Evolutionary conservation across 768 basidiomycete species (phyloP), one percentile per base, ranked within the genome.

Genomic region (Mycena capillaripes): DNA sequence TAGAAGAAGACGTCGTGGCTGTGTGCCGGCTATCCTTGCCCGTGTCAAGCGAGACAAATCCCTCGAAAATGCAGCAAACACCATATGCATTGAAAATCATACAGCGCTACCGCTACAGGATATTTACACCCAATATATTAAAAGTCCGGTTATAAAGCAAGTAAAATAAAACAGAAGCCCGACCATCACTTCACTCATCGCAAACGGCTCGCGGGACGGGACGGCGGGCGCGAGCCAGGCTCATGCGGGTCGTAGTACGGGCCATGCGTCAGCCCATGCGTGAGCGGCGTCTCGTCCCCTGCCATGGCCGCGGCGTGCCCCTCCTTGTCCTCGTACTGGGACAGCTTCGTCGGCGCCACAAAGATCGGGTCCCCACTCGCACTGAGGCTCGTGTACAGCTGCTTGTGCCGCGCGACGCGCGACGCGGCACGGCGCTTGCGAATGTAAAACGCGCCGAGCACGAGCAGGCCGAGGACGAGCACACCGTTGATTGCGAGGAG

Each of bases 401-500:
- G 59, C 42, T 58, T 66, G 48, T 64, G 61, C 10, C 56, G 59
- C 27, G 27, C 34, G 4, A 30, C 21, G 32, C 69, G 73, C 25
- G 61, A 34, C 25, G 66, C 66, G 11, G 70, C 66, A 48, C 69
- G 60, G 55, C 67, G 73, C 44, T 64, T 68, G 73, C 73, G 73
- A 62, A 68, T 30, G 57, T 68, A 74, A 2, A 71, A 38, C n/a
- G 3, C 66, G 30, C 38, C 66, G 29, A 74, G 55, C n/a, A 69
- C 57, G 56, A 74, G 46, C 12, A 74, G 66, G 3, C 78, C 83
- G 27, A 75, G 0, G 21, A 73, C 55, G 60, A 75, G 71, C 21
- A 32, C 38, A 27, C 67, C 76, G 70, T 75, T 75, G 78, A 82
- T 25, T 56, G 76, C 55, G 76, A 83, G 8, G 74, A 70, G 32